phyloP scores from a whole-genome alignment of 2,329 filamentous ascomycete genomes.

The Aspergillus chevalieri region DNA sequence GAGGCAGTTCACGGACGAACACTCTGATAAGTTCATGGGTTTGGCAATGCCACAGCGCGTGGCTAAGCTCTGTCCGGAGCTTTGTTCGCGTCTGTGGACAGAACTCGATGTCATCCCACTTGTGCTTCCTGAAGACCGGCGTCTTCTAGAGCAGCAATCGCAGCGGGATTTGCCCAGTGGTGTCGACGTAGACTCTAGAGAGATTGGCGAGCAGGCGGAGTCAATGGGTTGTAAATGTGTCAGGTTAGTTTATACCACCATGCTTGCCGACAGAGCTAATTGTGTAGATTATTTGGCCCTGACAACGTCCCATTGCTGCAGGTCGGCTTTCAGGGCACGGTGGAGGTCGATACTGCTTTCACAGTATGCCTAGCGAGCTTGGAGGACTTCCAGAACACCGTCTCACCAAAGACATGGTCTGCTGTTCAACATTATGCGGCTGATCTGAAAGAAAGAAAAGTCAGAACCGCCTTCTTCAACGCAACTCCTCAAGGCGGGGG shows the following conservation, averaged over 20 bases:
- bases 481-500: slow-evolving; percentile 76
- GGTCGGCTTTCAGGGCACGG: slow-evolving; percentile 61
- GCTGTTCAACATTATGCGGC: slow-evolving; percentile 58
- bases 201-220: slow-evolving; percentile 75
- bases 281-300: slow-evolving; percentile 62
- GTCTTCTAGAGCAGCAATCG: slow-evolving; percentile 1
- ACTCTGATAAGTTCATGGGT: slow-evolving; percentile 69
- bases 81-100: slow-evolving; percentile 67
- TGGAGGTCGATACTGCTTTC: slow-evolving; percentile 64
- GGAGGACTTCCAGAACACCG: slow-evolving; percentile 56
- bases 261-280: slow-evolving; percentile 4
- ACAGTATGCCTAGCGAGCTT: slow-evolving; percentile 55
- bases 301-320: slow-evolving; percentile 61
- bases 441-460: slow-evolving; percentile 57
- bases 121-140: slow-evolving; percentile 44
- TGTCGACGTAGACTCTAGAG: slow-evolving; percentile 45
- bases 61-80: slow-evolving; percentile 54
- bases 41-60: slow-evolving; percentile 61
- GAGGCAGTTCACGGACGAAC: slow-evolving; percentile 55
- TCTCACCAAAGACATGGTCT: slow-evolving; percentile 58
- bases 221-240: slow-evolving; percentile 75
- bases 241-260: slow-evolving; percentile 42
- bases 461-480: slow-evolving; percentile 72
- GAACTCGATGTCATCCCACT: slow-evolving; percentile 72
- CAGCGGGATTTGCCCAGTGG: slow-evolving; percentile 20